Evolutionary conservation across 176 grass and related monocot genomes (phyloP).

Genomic region (Zea mays): Zm-B73-REFERENCE-NAM-5.0 NC_050099.1:196395501-196396000

Average conservation of each 20-base stretch:
- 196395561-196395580: neutral
- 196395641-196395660: conserved; percentile 50
- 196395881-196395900: neutral
- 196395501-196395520: conserved; percentile 26
- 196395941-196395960: neutral
- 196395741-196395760: conserved; percentile 4
- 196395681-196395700: conserved; percentile 44
- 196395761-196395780: neutral
- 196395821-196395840: too few relatives aligned
- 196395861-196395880: too few relatives aligned
- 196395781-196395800: too few relatives aligned
- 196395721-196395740: conserved; percentile 51
- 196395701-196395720: conserved; percentile 36
- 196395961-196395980: neutral
- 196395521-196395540: conserved; percentile 46
- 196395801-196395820: too few relatives aligned
- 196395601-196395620: conserved; percentile 15
- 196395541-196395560: neutral
- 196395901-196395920: neutral
- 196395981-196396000: neutral
- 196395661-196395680: neutral
- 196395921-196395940: too few relatives aligned
- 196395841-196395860: too few relatives aligned
- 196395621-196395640: conserved; percentile 61
- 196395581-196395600: conserved; percentile 1